Percentiles rank a stretch among this genome's conserved stretches.
Conservation (phyloP, 2,329 filamentous ascomycete genomes). For the Penicillium sp. region DNA sequence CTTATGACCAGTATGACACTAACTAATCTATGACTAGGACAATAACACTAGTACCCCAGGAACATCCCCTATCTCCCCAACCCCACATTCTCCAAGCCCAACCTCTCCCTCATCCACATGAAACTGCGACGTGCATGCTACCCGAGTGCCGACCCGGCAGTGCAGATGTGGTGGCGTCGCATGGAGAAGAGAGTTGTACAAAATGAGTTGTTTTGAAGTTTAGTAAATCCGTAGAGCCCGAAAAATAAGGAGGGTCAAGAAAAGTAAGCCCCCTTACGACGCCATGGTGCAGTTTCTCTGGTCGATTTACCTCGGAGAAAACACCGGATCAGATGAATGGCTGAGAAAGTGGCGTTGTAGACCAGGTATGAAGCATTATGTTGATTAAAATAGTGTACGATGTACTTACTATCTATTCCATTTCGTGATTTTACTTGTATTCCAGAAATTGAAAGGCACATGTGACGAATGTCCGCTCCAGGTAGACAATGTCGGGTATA, state of each 20-base stretch:
- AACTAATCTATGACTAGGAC: background rate
- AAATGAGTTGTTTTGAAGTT: background rate
- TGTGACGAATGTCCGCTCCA: background rate
- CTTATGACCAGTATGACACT: background rate
- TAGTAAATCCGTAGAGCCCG: background rate
- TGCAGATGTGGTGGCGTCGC: slow-evolving; percentile 15
- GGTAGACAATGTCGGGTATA: background rate
- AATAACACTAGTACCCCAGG: slow-evolving; percentile 1
- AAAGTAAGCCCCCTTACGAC: background rate
- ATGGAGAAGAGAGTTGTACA: background rate
- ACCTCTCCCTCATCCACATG: slow-evolving; percentile 7
- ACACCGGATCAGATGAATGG: background rate
- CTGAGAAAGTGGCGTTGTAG: background rate
- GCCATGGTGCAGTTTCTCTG: background rate
- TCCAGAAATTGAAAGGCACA: background rate
- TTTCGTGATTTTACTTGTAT: background rate
- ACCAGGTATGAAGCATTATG: background rate
- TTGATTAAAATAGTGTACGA: background rate
- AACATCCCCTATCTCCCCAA: slow-evolving; percentile 1
- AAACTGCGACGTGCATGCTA: slow-evolving; percentile 25
- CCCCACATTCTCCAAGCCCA: slow-evolving; percentile 6
- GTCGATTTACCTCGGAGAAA: background rate
- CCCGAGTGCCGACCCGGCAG: slow-evolving; percentile 29
- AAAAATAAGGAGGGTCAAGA: background rate
- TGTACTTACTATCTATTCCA: background rate